Evolutionary conservation across 176 grass and related monocot species (phyloP).

Genomic region (Lolium perenne): DNA sequence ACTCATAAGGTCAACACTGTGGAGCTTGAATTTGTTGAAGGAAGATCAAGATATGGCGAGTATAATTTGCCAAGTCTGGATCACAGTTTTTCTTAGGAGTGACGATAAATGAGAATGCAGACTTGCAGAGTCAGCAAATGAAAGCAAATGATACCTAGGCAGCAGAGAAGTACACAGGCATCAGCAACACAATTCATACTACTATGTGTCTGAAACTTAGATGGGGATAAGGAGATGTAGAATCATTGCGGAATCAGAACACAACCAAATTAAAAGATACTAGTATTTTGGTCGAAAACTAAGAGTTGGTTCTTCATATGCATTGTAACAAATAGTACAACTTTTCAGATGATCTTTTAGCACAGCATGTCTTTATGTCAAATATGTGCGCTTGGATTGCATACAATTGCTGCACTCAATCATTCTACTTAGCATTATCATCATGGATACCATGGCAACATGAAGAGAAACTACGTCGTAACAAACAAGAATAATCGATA

Average conservation of each 20-base stretch:
- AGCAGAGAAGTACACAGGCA: neutral
- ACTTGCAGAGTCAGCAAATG: neutral
- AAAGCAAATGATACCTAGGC: neutral
- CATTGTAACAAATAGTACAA: neutral
- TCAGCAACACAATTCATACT: neutral
- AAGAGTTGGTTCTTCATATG: neutral
- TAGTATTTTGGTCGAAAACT: neutral
- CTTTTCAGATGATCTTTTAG: neutral
- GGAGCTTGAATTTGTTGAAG: neutral
- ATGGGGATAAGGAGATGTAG: neutral
- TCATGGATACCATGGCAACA: neutral
- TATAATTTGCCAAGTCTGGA: neutral
- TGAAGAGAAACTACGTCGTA: neutral
- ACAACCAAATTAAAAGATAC: neutral
- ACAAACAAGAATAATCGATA: neutral
- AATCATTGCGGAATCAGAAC: neutral
- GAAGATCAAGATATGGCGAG: slow-evolving; percentile 3
- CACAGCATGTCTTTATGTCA: neutral
- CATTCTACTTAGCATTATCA: slow-evolving; percentile 1
- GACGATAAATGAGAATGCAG: neutral
- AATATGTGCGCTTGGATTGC: neutral
- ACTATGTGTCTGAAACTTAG: neutral
- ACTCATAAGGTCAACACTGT: slow-evolving; percentile 1
- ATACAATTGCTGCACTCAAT: neutral
- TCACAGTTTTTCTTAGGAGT: neutral